Evolutionary conservation across 2,329 filamentous ascomycete species (phyloP).

Genomic region (Lizonia empirigonia): DNA sequence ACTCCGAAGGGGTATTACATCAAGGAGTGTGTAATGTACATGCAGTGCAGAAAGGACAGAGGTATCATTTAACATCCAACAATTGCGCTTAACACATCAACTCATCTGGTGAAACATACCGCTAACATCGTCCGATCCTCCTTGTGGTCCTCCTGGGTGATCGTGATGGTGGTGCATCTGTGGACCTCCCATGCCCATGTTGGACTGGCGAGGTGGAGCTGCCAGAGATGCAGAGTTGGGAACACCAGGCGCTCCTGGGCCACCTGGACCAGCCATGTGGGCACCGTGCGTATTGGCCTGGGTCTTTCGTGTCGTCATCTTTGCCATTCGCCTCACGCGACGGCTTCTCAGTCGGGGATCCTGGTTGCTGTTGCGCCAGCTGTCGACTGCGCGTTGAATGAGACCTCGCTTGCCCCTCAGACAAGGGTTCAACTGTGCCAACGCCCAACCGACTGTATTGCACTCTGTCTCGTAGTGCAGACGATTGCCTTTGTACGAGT

Average conservation of each 20-base stretch:
- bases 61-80: slow-evolving; percentile 50
- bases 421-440: slow-evolving; percentile 90
- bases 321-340: slow-evolving; percentile 91
- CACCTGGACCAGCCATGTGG: slow-evolving; percentile 71
- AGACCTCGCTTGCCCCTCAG: slow-evolving; percentile 91
- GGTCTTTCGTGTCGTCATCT: slow-evolving; percentile 87
- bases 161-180: slow-evolving; percentile 75
- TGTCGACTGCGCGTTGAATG: slow-evolving; percentile 96
- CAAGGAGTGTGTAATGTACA: slow-evolving; percentile 52
- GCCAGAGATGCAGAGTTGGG: slow-evolving; percentile 67
- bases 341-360: slow-evolving; percentile 89
- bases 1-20: slow-evolving; percentile 51
- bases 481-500: slow-evolving; percentile 94
- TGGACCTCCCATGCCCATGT: slow-evolving; percentile 69
- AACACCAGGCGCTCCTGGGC: slow-evolving; percentile 67
- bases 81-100: slow-evolving; percentile 56
- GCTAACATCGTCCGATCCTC: slow-evolving; percentile 80
- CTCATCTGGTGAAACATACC: slow-evolving; percentile 98
- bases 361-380: slow-evolving; percentile 99
- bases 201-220: slow-evolving; percentile 65
- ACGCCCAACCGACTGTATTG: slow-evolving; percentile 99
- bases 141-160: slow-evolving; percentile 68
- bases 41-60: slow-evolving; percentile 50
- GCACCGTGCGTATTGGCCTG: slow-evolving; percentile 62
- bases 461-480: slow-evolving; percentile 97